These are phyloP conservation scores for Thraustochytrium sp. DNA, from an alignment of 352 stramenopile genomes.

Conservation along the genomic window DNA sequence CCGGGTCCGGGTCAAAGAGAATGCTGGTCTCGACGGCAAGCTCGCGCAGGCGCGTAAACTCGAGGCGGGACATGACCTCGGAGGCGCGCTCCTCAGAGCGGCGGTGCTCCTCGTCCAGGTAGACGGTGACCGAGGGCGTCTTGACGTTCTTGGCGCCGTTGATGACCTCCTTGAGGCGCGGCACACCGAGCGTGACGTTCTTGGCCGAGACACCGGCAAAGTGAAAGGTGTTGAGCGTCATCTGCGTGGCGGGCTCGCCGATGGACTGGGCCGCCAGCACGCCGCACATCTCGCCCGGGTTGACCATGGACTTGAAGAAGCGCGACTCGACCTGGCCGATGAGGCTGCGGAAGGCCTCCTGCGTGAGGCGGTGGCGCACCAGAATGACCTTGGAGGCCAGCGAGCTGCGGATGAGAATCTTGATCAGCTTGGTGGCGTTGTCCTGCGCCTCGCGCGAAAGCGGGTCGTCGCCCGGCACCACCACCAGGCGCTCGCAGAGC, in stretches of 20 bases:
- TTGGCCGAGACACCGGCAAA: constrained; percentile 97
- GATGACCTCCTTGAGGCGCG: constrained; percentile 98
- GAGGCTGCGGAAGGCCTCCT: constrained; percentile 88
- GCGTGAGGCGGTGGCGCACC: constrained; percentile 87
- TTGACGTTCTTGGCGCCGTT: constrained; percentile 97
- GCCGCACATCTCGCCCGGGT: constrained; percentile 95
- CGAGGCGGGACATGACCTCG: constrained; percentile 71
- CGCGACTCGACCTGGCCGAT: constrained; percentile 93
- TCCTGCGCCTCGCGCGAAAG: constrained; percentile 91
- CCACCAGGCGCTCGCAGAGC: constrained; percentile 85
- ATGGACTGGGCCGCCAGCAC: constrained; percentile 98
- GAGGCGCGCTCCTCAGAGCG: constrained; percentile 76
- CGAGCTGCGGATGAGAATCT: constrained; percentile 90
- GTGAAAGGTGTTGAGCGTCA: constrained; percentile 99
- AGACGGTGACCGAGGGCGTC: constrained; percentile 93
- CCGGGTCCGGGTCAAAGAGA: constrained; percentile 96
- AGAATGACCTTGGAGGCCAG: constrained; percentile 92
- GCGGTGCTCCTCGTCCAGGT: constrained; percentile 77
- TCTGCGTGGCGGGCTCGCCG: constrained; percentile 98
- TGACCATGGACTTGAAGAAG: constrained; percentile 88
- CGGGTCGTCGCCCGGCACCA: constrained; percentile 87
- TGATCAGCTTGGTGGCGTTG: constrained; percentile 96
- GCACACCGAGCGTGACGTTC: constrained; percentile 99
- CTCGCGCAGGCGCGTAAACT: constrained; percentile 94
- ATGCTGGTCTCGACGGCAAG: constrained; percentile 94